Percentiles rank a stretch among this genome's conserved stretches.
These are phyloP conservation scores for Apiospora rasikravindrae DNA, from an alignment of 2,329 filamentous ascomycete species.

Conservation along the genomic window DNA sequence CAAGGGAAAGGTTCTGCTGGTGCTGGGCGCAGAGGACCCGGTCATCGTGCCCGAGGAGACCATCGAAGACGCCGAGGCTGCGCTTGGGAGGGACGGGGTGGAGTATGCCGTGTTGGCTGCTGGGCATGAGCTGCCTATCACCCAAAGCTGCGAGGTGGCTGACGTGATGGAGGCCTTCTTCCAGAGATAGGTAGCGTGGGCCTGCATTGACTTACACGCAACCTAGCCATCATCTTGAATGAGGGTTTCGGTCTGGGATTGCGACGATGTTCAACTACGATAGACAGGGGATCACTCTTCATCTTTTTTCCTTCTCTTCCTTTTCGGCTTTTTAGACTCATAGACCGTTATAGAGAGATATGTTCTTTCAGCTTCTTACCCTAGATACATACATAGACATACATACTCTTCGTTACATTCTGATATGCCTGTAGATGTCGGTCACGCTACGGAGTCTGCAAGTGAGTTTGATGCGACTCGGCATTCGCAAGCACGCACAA, in stretches of 20 bases:
- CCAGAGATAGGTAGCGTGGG: slow-evolving; percentile 12
- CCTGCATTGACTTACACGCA: not conserved
- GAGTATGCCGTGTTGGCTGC: slow-evolving; percentile 62
- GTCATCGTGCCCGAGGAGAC: slow-evolving; percentile 71
- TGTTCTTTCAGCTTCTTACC: not conserved
- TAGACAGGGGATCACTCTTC: not conserved
- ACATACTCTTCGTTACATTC: not conserved
- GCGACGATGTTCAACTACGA: not conserved
- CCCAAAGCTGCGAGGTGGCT: slow-evolving; percentile 63
- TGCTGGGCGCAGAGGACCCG: slow-evolving; percentile 70
- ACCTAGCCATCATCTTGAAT: not conserved
- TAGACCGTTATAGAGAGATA: not conserved
- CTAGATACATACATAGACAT: not conserved
- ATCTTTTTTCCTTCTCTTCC: not conserved
- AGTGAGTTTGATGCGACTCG: not conserved
- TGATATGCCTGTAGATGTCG: not conserved
- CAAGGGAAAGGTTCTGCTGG: slow-evolving; percentile 62
- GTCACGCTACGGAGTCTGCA: not conserved
- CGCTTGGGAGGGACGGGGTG: slow-evolving; percentile 62
- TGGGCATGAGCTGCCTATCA: slow-evolving; percentile 74
- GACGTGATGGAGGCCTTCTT: slow-evolving; percentile 38
- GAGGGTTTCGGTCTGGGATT: not conserved
- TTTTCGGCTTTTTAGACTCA: not conserved
- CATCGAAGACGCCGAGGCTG: slow-evolving; percentile 61
- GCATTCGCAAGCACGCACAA: not conserved